Base-by-base conservation (phyloP, 768 basidiomycete species). In the Pulveroboletus frians region DNA sequence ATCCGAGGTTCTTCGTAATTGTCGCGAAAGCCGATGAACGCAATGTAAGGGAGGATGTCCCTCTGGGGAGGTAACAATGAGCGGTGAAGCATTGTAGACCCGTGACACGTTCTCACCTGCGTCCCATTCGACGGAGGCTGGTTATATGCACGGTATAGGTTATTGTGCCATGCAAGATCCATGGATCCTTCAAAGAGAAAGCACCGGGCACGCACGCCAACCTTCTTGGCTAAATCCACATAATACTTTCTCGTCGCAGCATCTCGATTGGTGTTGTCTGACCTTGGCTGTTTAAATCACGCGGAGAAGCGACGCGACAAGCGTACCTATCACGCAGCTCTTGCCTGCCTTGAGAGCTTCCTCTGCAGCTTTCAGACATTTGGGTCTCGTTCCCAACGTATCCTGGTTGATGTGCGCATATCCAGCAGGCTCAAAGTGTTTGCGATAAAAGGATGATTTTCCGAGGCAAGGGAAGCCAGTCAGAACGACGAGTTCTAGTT, bases 261-360 rank as follows among this genome's bases (percentile, higher is more conserved):
- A 57, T 92, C 79, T 10, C 91, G 80, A 65, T 95, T 95, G n/a
- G 94, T 96, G 63, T 95, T 96, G 63, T 97, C 93, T 92, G 35
- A 30, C 35, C 0, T 27, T 30, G 5, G 21, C 21, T 20, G 35
- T 48, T 52, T 31, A 47, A 31, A 15, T n/a, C 11, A n/a, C 39
- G 34, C 8, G 5, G 18, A 15, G 17, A 49, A 30, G n/a, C 7
- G 27, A 17, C 10, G 15, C 6, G 17, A 31, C 10, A 5, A n/a
- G 64, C 79, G 53, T 53, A 85, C 89, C 92, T 38, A 97, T 75
- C 11, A 93, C 87, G 58, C 85, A 86, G 46, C 83, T 84, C 61
- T 78, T 73, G 2, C 80, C 80, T 1, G 69, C 71, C 21, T 65
- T 59, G 29, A 93, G 59, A 0, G 76, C 74, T 20, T 77, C 76